Evolutionary conservation across 1,284 basidiomycete species (phyloP).

Genomic region (Rhodotorula sp.): DNA sequence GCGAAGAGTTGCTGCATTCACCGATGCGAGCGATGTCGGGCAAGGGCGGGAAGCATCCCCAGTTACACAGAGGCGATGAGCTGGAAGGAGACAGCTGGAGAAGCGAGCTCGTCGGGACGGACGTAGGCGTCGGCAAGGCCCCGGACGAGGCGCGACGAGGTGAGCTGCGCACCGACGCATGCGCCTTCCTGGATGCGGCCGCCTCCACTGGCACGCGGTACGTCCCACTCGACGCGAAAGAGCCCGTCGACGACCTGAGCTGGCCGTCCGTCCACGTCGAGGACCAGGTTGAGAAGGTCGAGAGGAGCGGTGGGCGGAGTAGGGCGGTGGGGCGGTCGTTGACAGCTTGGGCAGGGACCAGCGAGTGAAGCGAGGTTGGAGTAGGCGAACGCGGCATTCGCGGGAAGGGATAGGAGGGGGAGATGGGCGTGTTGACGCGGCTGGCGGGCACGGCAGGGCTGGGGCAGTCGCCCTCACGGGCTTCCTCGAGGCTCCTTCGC

Average conservation of each 20-base stretch:
- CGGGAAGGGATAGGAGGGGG: slow-evolving; percentile 7
- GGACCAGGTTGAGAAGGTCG: slow-evolving; percentile 8
- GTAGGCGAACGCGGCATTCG: not conserved
- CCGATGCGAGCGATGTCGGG: too few relatives aligned
- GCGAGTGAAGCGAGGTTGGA: not conserved
- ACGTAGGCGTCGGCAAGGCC: too few relatives aligned
- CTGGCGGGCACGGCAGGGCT: not conserved
- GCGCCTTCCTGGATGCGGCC: not conserved
- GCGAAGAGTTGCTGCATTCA: too few relatives aligned
- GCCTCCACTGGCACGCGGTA: not conserved
- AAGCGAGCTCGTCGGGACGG: too few relatives aligned
- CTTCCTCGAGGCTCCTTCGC: too few relatives aligned
- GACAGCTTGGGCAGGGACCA: not conserved
- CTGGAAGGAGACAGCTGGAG: too few relatives aligned
- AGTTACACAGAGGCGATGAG: too few relatives aligned
- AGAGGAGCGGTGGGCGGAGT: not conserved
- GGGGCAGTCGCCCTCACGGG: not conserved
- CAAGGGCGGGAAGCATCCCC: too few relatives aligned
- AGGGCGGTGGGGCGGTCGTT: too few relatives aligned
- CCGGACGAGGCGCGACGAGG: too few relatives aligned
- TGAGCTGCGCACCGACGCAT: too few relatives aligned
- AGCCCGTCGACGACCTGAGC: not conserved
- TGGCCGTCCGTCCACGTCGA: not conserved
- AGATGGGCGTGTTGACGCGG: not conserved
- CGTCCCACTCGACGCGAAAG: not conserved